A percentile compares a stretch with the other conserved stretches of the same genome.
Conservation (phyloP, 495 filamentous ascomycete species). For the Immersiella caudata region DNA sequence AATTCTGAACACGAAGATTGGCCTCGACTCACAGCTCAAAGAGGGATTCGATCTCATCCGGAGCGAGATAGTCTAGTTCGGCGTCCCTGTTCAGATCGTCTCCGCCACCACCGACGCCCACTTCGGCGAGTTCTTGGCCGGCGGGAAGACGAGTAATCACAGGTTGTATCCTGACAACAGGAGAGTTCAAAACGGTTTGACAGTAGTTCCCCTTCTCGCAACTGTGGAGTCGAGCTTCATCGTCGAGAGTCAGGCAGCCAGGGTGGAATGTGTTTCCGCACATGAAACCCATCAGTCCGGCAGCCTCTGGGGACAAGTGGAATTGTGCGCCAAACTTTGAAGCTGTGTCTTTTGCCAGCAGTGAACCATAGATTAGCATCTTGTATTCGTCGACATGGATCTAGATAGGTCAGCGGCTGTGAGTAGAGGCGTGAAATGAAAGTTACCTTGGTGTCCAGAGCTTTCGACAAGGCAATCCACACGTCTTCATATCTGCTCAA, state of each 20-base stretch:
- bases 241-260: constrained; percentile 71
- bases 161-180: constrained; percentile 76
- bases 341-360: constrained; percentile 45
- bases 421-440: neutral
- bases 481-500: constrained; percentile 72
- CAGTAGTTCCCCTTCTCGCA: constrained; percentile 79
- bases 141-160: constrained; percentile 62
- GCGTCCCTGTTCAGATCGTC: constrained; percentile 69
- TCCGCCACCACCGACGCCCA: constrained; percentile 78
- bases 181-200: constrained; percentile 51
- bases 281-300: constrained; percentile 73
- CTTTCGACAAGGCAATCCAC: constrained; percentile 78
- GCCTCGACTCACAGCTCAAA: constrained; percentile 50
- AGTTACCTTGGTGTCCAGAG: constrained; percentile 64
- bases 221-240: constrained; percentile 76
- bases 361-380: constrained; percentile 68
- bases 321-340: constrained; percentile 39
- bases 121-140: constrained; percentile 67
- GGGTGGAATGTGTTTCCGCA: constrained; percentile 70
- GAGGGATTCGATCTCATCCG: constrained; percentile 47
- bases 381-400: constrained; percentile 87
- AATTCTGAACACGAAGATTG: neutral
- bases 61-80: constrained; percentile 62
- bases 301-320: constrained; percentile 57
- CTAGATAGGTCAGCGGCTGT: constrained; percentile 39